phyloP scores from a whole-genome alignment of 768 basidiomycete species.

The Lepiota venenata region DNA sequence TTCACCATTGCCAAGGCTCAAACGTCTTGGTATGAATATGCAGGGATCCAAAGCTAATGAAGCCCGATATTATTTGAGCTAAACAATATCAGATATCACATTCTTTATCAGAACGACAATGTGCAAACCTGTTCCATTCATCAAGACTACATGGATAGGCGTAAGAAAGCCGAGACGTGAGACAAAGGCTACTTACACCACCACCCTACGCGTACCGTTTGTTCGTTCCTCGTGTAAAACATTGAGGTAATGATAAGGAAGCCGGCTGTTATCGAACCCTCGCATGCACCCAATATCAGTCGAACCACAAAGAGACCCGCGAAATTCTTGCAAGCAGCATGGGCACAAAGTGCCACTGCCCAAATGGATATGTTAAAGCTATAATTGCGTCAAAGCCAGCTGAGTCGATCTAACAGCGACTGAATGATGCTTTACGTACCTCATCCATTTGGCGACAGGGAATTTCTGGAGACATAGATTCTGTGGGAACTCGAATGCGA shows the following conservation, averaged over 20 bases:
- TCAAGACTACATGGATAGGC: constrained; percentile 45
- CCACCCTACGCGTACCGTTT: constrained; percentile 67
- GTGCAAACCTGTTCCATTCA: constrained; percentile 65
- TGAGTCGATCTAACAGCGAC: not conserved
- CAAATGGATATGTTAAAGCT: constrained; percentile 68
- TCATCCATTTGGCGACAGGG: constrained; percentile 82
- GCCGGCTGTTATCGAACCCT: constrained; percentile 69
- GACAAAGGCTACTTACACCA: constrained; percentile 55
- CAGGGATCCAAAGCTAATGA: constrained; percentile 61
- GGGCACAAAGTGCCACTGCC: constrained; percentile 55
- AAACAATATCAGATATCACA: not conserved
- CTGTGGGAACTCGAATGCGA: constrained; percentile 72
- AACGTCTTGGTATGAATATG: constrained; percentile 56
- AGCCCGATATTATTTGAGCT: constrained; percentile 72
- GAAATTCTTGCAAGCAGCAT: constrained; percentile 73
- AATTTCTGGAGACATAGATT: constrained; percentile 69
- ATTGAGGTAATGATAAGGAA: constrained; percentile 76
- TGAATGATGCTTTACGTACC: constrained; percentile 31
- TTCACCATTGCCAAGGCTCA: constrained; percentile 74
- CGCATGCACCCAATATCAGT: constrained; percentile 68
- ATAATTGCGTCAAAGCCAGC: not conserved
- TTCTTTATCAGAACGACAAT: too few species aligned
- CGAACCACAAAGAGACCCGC: constrained; percentile 60
- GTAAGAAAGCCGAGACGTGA: not conserved
- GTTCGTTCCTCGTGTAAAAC: constrained; percentile 75